Conservation (phyloP, 2,329 filamentous ascomycete species). For the Pseudocercospora musae region DNA sequence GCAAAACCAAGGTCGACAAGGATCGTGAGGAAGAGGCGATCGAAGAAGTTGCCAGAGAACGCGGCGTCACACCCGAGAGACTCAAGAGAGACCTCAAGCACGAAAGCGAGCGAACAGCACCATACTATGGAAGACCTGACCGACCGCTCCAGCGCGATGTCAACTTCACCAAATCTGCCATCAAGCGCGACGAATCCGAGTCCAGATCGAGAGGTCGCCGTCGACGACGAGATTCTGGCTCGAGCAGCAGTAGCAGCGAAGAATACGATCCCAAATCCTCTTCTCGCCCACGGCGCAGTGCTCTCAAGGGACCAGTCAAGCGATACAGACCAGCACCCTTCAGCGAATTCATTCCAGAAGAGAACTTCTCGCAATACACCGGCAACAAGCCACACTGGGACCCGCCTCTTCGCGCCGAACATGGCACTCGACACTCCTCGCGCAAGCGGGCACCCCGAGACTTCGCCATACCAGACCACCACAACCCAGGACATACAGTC, state of each 20-base stretch:
- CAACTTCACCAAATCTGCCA: background rate
- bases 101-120: background rate
- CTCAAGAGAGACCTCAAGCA: constrained; percentile 2
- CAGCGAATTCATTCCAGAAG: constrained; percentile 19
- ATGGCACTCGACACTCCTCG: constrained; percentile 13
- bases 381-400: constrained; percentile 1
- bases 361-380: constrained; percentile 7
- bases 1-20: constrained; percentile 10
- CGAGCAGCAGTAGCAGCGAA: constrained; percentile 1
- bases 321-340: constrained; percentile 11
- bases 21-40: background rate
- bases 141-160: background rate
- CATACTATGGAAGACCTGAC: background rate
- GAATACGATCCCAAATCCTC: background rate
- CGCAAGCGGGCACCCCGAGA: constrained; percentile 15
- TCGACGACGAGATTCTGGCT: constrained; percentile 3
- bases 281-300: constrained; percentile 4
- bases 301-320: constrained; percentile 2
- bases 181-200: background rate
- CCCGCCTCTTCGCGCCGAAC: constrained; percentile 13
- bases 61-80: background rate
- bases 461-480: constrained; percentile 19
- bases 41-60: constrained; percentile 9
- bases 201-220: background rate
- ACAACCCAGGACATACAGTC: constrained; percentile 13